Conservation (phyloP, 2,329 filamentous ascomycete genomes). For the Exophiala bonariae region DNA sequence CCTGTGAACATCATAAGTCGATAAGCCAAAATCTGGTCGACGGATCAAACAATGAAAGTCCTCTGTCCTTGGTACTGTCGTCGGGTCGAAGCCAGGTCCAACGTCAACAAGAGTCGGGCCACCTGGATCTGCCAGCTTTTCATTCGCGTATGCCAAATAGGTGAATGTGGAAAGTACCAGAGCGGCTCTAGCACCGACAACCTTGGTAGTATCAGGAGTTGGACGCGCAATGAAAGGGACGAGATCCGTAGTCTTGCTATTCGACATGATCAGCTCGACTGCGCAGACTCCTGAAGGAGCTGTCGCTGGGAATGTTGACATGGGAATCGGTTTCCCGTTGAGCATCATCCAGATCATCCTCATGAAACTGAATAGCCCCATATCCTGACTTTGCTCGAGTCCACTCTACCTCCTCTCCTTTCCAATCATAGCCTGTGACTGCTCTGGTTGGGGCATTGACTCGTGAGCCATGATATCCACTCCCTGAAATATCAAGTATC, state of each 20-base stretch:
- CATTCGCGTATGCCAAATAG: conserved; percentile 42
- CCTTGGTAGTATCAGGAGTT: conserved; percentile 17
- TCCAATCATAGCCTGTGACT: conserved; percentile 36
- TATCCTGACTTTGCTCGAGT: conserved; percentile 36
- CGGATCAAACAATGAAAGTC: conserved; percentile 30
- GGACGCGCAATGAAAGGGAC: conserved; percentile 38
- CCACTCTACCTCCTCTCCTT: conserved; percentile 35
- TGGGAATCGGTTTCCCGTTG: conserved; percentile 36
- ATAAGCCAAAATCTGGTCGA: conserved; percentile 38
- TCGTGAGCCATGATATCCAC: conserved; percentile 29
- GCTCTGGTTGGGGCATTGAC: conserved; percentile 37
- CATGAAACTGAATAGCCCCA: conserved; percentile 42
- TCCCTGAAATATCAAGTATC: conserved; percentile 31
- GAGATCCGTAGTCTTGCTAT: conserved; percentile 27
- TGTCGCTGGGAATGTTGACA: conserved; percentile 26
- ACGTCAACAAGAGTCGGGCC: conserved; percentile 21
- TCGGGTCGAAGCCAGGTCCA: conserved; percentile 19
- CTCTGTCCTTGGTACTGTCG: conserved; percentile 13
- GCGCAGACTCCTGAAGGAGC: conserved; percentile 33
- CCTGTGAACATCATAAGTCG: conserved; percentile 39
- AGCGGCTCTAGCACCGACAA: conserved; percentile 23
- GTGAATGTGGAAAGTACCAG: conserved; percentile 39
- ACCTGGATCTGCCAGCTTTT: conserved; percentile 36
- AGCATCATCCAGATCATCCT: conserved; percentile 41
- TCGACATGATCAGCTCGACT: conserved; percentile 27